These are phyloP conservation scores for Blastocystis sp. DNA, from an alignment of 352 stramenopile species.

Conservation along the genomic window DNA sequence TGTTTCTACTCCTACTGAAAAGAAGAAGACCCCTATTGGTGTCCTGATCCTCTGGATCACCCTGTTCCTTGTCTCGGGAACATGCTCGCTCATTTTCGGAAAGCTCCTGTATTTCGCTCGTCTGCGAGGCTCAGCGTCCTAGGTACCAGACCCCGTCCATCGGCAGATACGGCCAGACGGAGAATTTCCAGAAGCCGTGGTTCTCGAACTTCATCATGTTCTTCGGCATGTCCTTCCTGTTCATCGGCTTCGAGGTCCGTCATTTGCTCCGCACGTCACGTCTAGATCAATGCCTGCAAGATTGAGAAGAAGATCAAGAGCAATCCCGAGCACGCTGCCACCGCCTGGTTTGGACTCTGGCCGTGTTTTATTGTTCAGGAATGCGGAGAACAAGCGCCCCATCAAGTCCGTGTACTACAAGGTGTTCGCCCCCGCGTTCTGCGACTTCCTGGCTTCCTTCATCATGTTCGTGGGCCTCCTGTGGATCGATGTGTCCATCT, in stretches of 20 bases:
- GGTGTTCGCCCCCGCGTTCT: constrained; percentile 45
- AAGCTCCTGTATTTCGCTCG: constrained; percentile 35
- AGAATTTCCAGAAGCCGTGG: constrained; percentile 64
- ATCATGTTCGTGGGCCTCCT: constrained; percentile 64
- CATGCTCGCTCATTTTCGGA: constrained; percentile 64
- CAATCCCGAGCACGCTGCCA: constrained; percentile 26
- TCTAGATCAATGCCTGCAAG: constrained; percentile 53
- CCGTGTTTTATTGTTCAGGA: not conserved
- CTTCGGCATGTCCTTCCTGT: constrained; percentile 58
- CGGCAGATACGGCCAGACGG: constrained; percentile 19
- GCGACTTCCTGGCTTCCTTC: constrained; percentile 53
- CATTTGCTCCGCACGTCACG: not conserved
- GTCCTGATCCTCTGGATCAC: constrained; percentile 21
- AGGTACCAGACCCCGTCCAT: constrained; percentile 50
- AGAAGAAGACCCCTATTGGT: not conserved
- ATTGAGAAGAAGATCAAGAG: constrained; percentile 47
- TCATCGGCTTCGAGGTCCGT: constrained; percentile 48
- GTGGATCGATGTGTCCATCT: constrained; percentile 62
- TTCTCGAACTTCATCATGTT: constrained; percentile 70
- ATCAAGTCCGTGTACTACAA: constrained; percentile 30
- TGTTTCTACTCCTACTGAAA: not conserved
- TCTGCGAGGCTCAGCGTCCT: not conserved
- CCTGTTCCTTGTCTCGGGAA: constrained; percentile 55
- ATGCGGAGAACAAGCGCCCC: constrained; percentile 54
- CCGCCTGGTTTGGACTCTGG: not conserved